Base-by-base conservation (phyloP, 2,329 filamentous ascomycete genomes). In the Zymoseptoria brevis region DNA sequence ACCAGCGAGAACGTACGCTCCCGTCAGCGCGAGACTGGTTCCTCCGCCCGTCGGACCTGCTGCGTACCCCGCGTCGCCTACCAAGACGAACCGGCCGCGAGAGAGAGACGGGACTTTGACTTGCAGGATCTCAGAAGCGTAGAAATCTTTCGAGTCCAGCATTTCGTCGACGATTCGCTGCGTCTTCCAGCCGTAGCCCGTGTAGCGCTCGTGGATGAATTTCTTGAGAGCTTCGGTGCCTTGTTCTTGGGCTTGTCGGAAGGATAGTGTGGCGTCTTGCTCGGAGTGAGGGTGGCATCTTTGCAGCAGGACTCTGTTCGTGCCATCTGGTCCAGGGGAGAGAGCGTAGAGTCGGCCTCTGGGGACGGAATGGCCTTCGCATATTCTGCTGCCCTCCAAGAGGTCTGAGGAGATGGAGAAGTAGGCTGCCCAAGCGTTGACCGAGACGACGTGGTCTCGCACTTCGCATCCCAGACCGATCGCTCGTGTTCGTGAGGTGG, bases 1-100 rank as follows among this genome's bases (percentile, higher is more conserved):
- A 1, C 83, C 83, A 0, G 82, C 83, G 3, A 86, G 73, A 2
- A 83, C 70, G 65, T 85, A 86, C 0, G 81, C 80, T 0, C 74
- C 75, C 3, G 72, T 64, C 1, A 77, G 61, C 13, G 70, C 69
- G 1, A 65, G 64, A 2, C 66, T 74, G 1, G 75, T 76, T 0
- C 75, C 75, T 48, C 69, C 62, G 8, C 73, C 76, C 0, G 67
- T 75, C 2, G 71, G 66, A 1, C 73, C 70, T 0, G 69, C 56
- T 3, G 71, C 70, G 59, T 75, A 73, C 1, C 71, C 75, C 3
- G 76, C 75, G 62, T 78, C 76, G 4, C 75, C 75, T 50, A 77
- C 68, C 8, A 77, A 66, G 3, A 73, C 74, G 13, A 77, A 70
- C 8, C 73, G 66, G 11, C 69, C 70, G 30, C 70, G 72, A 53